phyloP scores from a whole-genome alignment of 495 filamentous ascomycete species.

The Rusavskia elegans region DNA sequence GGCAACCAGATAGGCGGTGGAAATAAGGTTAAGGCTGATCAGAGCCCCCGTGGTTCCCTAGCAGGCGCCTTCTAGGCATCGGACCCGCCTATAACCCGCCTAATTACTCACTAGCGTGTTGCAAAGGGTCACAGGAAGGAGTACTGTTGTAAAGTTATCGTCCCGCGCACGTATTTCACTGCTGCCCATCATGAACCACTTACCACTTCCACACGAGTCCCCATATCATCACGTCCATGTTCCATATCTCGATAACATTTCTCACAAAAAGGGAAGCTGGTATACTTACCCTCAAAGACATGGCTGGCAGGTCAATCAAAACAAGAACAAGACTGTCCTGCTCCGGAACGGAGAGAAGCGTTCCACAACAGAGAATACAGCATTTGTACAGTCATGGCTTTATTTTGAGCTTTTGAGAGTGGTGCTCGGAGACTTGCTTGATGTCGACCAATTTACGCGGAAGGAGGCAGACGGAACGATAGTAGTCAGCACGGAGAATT shows the following conservation, averaged over 20 bases:
- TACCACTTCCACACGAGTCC: neutral
- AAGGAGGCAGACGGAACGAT: neutral
- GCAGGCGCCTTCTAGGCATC: too few species aligned
- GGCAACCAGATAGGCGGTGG: too few species aligned
- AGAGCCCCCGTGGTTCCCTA: too few species aligned
- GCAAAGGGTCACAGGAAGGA: too few species aligned
- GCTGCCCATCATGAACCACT: neutral
- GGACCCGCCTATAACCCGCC: too few species aligned
- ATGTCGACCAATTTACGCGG: neutral
- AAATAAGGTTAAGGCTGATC: too few species aligned
- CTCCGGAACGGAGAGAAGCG: neutral
- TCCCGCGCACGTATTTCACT: too few species aligned
- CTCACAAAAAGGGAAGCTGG: neutral
- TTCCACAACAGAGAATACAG: neutral
- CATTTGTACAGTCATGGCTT: conserved; percentile 4
- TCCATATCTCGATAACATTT: neutral
- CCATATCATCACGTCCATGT: neutral
- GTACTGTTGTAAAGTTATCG: too few species aligned
- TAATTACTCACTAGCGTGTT: too few species aligned
- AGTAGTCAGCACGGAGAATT: neutral
- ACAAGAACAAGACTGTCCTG: neutral
- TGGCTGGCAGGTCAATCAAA: neutral
- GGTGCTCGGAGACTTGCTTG: neutral
- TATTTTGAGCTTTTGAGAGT: neutral
- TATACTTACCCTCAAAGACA: neutral